phyloP scores from a whole-genome alignment of 768 basidiomycete genomes.

The Mycena venus region DNA sequence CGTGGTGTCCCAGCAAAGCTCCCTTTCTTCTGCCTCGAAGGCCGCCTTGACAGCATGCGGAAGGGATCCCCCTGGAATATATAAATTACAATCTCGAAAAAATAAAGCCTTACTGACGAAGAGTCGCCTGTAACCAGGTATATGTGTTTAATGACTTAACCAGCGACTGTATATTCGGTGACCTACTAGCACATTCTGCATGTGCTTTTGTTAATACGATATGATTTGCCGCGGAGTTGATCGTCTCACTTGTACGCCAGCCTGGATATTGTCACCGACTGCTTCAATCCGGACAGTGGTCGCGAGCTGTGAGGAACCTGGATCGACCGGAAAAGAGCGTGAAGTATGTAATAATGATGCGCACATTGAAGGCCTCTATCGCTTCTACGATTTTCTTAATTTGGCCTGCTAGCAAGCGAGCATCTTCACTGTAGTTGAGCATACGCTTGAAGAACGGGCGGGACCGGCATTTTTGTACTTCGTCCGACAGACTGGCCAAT shows the following conservation, averaged over 20 bases:
- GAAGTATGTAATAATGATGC: too few species aligned
- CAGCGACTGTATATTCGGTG: neutral
- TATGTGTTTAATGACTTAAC: neutral
- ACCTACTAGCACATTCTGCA: neutral
- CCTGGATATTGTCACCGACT: neutral
- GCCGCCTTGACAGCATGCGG: neutral
- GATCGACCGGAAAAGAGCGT: neutral
- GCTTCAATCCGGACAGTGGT: conserved; percentile 15
- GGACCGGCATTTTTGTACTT: neutral
- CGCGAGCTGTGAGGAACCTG: conserved; percentile 1
- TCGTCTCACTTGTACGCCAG: neutral
- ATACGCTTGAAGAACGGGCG: neutral
- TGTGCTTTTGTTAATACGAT: neutral
- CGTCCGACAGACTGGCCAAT: neutral
- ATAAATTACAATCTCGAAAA: too few species aligned
- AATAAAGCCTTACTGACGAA: too few species aligned
- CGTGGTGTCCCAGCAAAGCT: neutral
- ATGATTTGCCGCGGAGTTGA: neutral
- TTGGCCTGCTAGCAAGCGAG: neutral
- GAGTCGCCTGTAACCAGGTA: neutral
- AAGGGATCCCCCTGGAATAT: neutral
- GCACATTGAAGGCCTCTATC: conserved; percentile 19
- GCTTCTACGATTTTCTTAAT: neutral
- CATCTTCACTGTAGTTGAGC: neutral
- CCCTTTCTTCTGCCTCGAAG: neutral